Evolutionary conservation across 1,139 yeast species (phyloP).

Genomic region (Protomyces gravidus): DNA sequence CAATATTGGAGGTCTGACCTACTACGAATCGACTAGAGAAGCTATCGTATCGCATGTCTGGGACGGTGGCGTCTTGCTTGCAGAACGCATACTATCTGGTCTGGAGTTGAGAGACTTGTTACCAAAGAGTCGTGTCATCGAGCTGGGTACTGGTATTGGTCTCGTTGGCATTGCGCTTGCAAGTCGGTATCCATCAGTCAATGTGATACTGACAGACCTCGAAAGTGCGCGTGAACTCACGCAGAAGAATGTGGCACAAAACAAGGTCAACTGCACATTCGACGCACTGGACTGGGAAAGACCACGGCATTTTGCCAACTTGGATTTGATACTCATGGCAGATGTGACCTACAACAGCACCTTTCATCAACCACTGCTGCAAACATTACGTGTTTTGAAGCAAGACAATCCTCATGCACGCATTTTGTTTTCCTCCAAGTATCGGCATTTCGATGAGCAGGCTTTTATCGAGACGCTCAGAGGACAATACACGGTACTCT

Average conservation of each 20-base stretch:
- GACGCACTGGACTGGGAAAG: constrained; percentile 9
- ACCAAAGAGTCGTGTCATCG: not conserved
- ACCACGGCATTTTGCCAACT: not conserved
- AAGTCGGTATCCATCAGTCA: not conserved
- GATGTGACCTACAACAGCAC: constrained; percentile 21
- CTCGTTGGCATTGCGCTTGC: constrained; percentile 7
- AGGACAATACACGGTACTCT: not conserved
- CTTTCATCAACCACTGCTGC: constrained; percentile 11
- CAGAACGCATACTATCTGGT: not conserved
- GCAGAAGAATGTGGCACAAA: not conserved
- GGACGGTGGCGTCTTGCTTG: constrained; percentile 17
- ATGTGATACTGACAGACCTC: constrained; percentile 12
- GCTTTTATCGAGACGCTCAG: constrained; percentile 4
- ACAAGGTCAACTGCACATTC: not conserved
- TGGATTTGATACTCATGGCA: constrained; percentile 12
- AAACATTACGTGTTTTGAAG: not conserved
- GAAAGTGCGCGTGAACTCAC: constrained; percentile 4
- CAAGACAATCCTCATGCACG: not conserved
- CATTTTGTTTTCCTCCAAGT: constrained; percentile 15
- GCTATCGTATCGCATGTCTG: constrained; percentile 23
- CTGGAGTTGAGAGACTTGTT: not conserved
- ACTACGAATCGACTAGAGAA: constrained; percentile 7
- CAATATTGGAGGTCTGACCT: not conserved
- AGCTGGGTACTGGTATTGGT: constrained; percentile 21
- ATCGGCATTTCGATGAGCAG: constrained; percentile 11